Evolutionary conservation across 106 monocot species (phyloP).

Genomic region (Dendrobium catenatum): DNA sequence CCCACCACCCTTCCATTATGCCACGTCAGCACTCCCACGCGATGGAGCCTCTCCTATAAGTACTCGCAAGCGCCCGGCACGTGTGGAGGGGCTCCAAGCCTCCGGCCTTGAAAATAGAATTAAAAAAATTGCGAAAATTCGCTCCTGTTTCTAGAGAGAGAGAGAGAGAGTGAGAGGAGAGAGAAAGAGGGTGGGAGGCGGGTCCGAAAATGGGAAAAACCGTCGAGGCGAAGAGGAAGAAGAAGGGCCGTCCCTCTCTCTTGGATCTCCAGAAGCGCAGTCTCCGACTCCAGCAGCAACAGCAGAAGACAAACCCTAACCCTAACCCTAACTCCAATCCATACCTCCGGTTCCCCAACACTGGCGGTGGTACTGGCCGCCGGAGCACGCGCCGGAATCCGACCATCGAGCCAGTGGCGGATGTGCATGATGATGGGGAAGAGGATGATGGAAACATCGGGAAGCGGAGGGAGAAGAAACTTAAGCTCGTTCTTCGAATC

Average conservation of each 20-base stretch:
- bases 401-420: constrained; percentile 8
- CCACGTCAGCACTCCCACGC: constrained; percentile 1
- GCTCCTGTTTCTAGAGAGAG: background rate
- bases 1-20: background rate
- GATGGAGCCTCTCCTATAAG: background rate
- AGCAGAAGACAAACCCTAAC: constrained; percentile 20
- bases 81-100: constrained; percentile 1
- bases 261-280: constrained; percentile 86
- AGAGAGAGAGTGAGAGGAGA: constrained; percentile 6
- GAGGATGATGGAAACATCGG: constrained; percentile 7
- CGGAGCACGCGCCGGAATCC: constrained; percentile 22
- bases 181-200: constrained; percentile 8
- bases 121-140: background rate
- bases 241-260: constrained; percentile 96
- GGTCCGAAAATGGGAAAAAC: constrained; percentile 8
- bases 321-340: constrained; percentile 34
- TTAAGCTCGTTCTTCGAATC: constrained; percentile 57
- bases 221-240: constrained; percentile 50
- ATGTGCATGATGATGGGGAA: constrained; percentile 32
- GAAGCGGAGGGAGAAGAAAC: constrained; percentile 76
- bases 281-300: constrained; percentile 56
- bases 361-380: constrained; percentile 15
- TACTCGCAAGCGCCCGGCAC: background rate
- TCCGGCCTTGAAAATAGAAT: background rate
- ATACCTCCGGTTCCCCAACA: constrained; percentile 15